Evolutionary conservation across 495 filamentous ascomycete species (phyloP).

Genomic region (Penicillium alfredii): DNA sequence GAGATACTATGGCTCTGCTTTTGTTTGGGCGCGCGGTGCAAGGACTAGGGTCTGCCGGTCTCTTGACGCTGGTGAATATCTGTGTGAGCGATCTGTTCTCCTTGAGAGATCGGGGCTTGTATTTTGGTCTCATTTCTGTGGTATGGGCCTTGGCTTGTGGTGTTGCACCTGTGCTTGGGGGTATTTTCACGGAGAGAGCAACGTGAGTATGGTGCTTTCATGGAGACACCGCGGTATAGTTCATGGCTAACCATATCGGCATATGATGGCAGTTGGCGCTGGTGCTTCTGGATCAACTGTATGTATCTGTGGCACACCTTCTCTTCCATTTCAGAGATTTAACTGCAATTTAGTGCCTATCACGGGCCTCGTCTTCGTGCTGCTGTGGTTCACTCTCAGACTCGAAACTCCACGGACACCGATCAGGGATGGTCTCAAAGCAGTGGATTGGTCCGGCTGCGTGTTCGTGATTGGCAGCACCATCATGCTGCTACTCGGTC

Average conservation of each 20-base stretch:
- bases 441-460: conserved; percentile 63
- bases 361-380: conserved; percentile 51
- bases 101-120: conserved; percentile 29
- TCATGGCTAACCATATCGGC: too few relatives aligned
- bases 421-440: conserved; percentile 55
- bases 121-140: conserved; percentile 22
- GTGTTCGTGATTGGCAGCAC: conserved; percentile 56
- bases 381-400: conserved; percentile 57
- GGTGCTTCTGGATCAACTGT: conserved; percentile 52
- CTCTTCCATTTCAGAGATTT: too few relatives aligned
- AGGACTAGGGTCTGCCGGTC: conserved; percentile 32
- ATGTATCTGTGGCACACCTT: too few relatives aligned
- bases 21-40: conserved; percentile 29
- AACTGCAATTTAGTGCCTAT: too few relatives aligned
- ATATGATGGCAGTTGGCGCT: conserved; percentile 16
- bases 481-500: conserved; percentile 64
- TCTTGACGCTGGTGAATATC: conserved; percentile 21
- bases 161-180: conserved; percentile 22
- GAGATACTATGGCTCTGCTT: conserved; percentile 13
- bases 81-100: conserved; percentile 35
- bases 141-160: conserved; percentile 32
- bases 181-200: conserved; percentile 13
- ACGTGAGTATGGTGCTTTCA: too few relatives aligned
- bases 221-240: too few relatives aligned
- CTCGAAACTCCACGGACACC: conserved; percentile 62